Percentiles rank a stretch among this genome's conserved stretches.
These are phyloP conservation scores for Leishmania turanica DNA, from an alignment of 208 protist genomes.

Conservation along the genomic window DNA sequence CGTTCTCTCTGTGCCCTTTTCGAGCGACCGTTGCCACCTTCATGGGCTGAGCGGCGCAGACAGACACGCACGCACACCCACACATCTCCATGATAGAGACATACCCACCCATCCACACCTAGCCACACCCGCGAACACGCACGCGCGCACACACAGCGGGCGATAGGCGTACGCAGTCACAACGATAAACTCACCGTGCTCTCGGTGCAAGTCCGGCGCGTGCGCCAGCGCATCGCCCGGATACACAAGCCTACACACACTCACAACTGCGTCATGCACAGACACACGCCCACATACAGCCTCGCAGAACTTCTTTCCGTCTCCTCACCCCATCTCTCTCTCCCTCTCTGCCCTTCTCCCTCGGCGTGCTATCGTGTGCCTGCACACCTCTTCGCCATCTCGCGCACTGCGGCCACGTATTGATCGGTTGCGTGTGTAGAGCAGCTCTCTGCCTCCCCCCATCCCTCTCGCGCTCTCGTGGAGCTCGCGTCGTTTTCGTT, in stretches of 20 bases:
- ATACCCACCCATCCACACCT: not conserved
- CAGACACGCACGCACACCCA: not conserved
- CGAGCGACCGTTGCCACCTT: not conserved
- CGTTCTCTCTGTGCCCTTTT: not conserved
- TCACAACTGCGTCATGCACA: not conserved
- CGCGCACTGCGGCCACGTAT: not conserved
- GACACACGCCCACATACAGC: not conserved
- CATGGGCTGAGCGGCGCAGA: not conserved
- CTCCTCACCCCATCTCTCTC: not conserved
- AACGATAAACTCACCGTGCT: not conserved
- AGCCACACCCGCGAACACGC: not conserved
- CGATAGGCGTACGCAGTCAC: not conserved
- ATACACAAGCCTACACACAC: not conserved
- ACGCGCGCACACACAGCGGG: not conserved
- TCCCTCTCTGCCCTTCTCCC: not conserved
- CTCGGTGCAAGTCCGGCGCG: not conserved
- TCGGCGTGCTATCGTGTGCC: not conserved
- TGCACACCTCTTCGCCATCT: not conserved
- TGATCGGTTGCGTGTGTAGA: not conserved
- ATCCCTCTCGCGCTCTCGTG: not conserved
- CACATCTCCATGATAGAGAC: not conserved
- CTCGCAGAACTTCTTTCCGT: not conserved
- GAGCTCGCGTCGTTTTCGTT: not conserved
- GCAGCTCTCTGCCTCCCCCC: not conserved
- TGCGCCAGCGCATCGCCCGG: not conserved